Percentiles rank a stretch among this genome's conserved stretches.
Conservation (phyloP, 1,284 basidiomycete genomes). For the Boletus mariae region DNA sequence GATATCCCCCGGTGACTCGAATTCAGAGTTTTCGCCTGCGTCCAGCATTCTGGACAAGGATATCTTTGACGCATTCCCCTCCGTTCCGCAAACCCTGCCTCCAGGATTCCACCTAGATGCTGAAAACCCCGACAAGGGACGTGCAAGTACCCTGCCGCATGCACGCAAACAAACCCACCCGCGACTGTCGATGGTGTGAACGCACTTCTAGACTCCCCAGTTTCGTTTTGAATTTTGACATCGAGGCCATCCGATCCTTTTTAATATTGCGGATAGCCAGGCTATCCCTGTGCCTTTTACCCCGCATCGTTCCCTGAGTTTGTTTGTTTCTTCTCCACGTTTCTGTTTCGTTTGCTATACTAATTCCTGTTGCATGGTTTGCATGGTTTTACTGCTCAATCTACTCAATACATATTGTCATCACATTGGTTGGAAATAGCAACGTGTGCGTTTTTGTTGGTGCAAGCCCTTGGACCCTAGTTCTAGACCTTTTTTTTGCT, state of each 20-base stretch:
- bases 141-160: slow-evolving; percentile 26
- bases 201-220: slow-evolving; percentile 4
- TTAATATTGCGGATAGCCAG: slow-evolving; percentile 10
- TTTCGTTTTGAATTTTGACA: not conserved
- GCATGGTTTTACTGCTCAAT: slow-evolving; percentile 24
- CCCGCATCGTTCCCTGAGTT: not conserved
- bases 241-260: not conserved
- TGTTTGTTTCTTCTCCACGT: not conserved
- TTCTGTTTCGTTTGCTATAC: slow-evolving; percentile 8
- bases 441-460: slow-evolving; percentile 4
- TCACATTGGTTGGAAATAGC: slow-evolving; percentile 16
- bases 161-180: slow-evolving; percentile 25
- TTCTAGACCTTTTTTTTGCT: not conserved
- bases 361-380: slow-evolving; percentile 23
- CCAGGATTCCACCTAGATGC: slow-evolving; percentile 23
- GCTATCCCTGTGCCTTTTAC: slow-evolving; percentile 3
- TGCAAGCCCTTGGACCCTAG: not conserved
- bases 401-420: slow-evolving; percentile 25
- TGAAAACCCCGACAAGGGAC: slow-evolving; percentile 13
- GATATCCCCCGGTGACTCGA: slow-evolving; percentile 37
- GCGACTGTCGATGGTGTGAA: slow-evolving; percentile 27
- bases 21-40: slow-evolving; percentile 37
- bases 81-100: slow-evolving; percentile 45
- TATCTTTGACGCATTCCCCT: slow-evolving; percentile 56
- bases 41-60: slow-evolving; percentile 42